Percentiles rank a stretch among this genome's conserved stretches.
Evolutionary conservation across 108 stramenopile genomes (phyloP).

Genomic region (Cyclotella distinguenda): DNA sequence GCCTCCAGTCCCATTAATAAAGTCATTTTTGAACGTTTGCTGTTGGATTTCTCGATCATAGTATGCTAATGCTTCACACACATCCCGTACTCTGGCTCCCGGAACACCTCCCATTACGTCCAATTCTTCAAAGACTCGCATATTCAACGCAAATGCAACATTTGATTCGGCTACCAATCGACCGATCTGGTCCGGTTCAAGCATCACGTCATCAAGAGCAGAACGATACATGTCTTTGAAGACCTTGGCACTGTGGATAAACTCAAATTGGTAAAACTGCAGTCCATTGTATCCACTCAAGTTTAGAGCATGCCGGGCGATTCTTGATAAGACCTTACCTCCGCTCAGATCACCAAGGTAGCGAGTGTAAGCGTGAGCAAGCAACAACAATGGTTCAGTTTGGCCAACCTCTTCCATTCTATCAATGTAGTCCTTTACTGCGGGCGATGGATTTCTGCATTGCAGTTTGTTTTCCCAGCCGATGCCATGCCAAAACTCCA

Average conservation of each 20-base stretch:
- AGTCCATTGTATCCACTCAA: constrained; percentile 59
- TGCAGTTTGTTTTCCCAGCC: constrained; percentile 26
- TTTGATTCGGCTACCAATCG: constrained; percentile 83
- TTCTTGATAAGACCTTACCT: constrained; percentile 74
- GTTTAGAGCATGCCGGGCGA: constrained; percentile 69
- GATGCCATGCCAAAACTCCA: constrained; percentile 74
- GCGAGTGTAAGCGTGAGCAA: constrained; percentile 88
- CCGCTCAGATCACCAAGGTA: constrained; percentile 90
- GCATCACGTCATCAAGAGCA: constrained; percentile 61
- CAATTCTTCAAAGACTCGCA: constrained; percentile 89
- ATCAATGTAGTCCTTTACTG: constrained; percentile 76
- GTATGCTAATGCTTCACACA: constrained; percentile 56
- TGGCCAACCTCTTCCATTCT: constrained; percentile 59
- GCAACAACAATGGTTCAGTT: constrained; percentile 65
- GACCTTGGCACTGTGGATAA: constrained; percentile 58
- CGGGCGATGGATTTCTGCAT: constrained; percentile 52
- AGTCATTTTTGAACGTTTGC: constrained; percentile 7
- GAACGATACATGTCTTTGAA: constrained; percentile 88
- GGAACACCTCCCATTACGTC: constrained; percentile 68
- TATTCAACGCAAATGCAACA: constrained; percentile 87
- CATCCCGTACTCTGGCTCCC: constrained; percentile 61
- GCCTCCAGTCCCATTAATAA: not conserved
- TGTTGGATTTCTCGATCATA: constrained; percentile 32
- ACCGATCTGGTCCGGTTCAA: constrained; percentile 50
- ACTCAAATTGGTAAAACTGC: constrained; percentile 79